Conservation (phyloP, 306 rosid species). For the Amphicarpaea edgeworthii region DNA sequence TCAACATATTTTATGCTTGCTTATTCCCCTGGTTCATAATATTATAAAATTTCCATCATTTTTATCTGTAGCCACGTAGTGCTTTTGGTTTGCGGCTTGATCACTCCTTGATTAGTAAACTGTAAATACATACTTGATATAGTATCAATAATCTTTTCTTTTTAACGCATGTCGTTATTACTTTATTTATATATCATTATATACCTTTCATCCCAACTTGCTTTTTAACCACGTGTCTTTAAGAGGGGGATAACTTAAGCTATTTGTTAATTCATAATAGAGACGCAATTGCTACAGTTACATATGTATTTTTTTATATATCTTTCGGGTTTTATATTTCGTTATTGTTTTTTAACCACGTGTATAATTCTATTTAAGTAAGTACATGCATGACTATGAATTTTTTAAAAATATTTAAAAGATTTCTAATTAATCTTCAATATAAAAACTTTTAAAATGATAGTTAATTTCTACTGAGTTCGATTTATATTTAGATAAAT, state of each 20-base stretch:
- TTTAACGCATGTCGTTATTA: background rate
- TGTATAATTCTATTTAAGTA: no score
- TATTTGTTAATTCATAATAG: background rate
- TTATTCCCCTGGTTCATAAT: background rate
- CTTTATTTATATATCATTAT: background rate
- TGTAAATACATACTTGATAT: background rate
- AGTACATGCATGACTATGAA: no score
- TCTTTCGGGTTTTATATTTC: no score
- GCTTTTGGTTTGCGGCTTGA: slow-evolving; percentile 34
- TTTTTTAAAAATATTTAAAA: background rate
- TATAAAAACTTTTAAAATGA: background rate
- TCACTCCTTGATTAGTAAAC: background rate
- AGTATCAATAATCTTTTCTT: background rate
- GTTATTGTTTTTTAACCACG: no score
- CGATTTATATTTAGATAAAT: background rate
- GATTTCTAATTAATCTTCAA: background rate
- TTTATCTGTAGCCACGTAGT: background rate
- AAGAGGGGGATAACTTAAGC: background rate
- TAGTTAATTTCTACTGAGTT: background rate
- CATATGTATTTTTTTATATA: no score
- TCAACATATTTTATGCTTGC: slow-evolving; percentile 20
- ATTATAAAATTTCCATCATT: background rate
- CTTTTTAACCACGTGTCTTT: background rate
- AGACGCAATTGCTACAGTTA: no score
- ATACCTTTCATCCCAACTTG: background rate